Evolutionary conservation across 768 basidiomycete species (phyloP), one percentile per base, ranked within the genome.

Genomic region (Xerocomellus dryophilus): DNA sequence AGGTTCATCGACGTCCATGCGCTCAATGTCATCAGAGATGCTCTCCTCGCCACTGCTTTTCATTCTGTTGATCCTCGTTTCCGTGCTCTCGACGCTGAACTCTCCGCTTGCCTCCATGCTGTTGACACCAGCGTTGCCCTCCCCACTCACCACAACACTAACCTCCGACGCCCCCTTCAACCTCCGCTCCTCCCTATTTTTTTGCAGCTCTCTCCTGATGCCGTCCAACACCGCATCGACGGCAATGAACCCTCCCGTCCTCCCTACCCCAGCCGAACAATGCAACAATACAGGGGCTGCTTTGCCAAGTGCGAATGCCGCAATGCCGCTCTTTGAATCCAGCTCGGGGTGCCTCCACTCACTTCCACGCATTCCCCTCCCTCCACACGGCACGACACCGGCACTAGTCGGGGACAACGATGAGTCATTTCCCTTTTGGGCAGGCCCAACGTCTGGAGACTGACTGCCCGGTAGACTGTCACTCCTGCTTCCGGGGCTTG

Each of bases 231-330:
- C 76, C 8, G 91, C 86, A 66, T 93, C 91, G 2, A 96, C 82
- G 8, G 90, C 84, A 64, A 98, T 93, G 69, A 92, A 98, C 23
- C 89, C 90, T 20, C 96, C 96, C 0, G 96, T 98, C 39, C 96
- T 81, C 0, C 96, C 96, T 7, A 97, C 93, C 18, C 96, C 96
- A 0, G 96, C 96, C 29, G 92, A 94, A 66, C 95, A 95, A 67
- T 95, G 93, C 58, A 95, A 69, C 43, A 95, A 66, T 27, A 93
- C 80, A 1, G 90, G 90, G 20, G 80, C 71, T 14, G 59, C 51
- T 41, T 54, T 67, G 7, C 77, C 79, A 46, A 78, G 59, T 7
- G 81, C 80, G 56, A 80, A 80, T 50, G 75, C 67, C 17, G 80
- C 78, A 47, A 88, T 73, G 0, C 87, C 88, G 0, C 78, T 82